Base-by-base conservation (phyloP, 2,329 filamentous ascomycete genomes). In the Fusarium palustre region DNA sequence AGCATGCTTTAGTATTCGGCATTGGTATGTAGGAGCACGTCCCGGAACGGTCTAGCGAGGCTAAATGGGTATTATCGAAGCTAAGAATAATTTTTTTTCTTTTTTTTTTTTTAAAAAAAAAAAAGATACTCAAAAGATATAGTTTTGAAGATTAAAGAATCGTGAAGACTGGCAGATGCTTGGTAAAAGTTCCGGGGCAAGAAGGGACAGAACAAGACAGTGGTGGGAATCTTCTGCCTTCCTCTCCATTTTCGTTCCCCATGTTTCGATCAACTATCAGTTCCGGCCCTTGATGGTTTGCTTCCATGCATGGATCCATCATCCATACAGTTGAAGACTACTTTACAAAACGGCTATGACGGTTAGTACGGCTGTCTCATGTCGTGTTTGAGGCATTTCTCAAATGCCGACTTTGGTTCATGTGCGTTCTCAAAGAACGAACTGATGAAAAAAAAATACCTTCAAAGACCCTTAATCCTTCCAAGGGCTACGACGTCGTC, bases 361-460 rank as follows among this genome's bases (percentile, higher is more conserved):
- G 36, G 36, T 38, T 38, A 20, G 18, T 7, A 22, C 36, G 36
- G 36, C 36, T 39, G 56, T 62, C 31, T 18, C 31, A 52, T 66
- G 33, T 31, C 24, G 36, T 52, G 8, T n/a, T 41, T 65, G 71
- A 74, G 71, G 71, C 59, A 74, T 74, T 74, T 72, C 60, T 42
- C 47, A 43, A 53, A 65, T 59, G 46, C 59, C 62, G 59, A 59
- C 41, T 46, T 66, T 69, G 39, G 42, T 56, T 57, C 68, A 46
- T 57, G 36, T 60, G 59, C 56, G 8, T 46, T 46, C 18, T n/a
- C 18, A 13, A 46, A 45, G n/a, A 9, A 18, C 2, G 25, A 45
- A 10, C 5, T 45, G 8, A 30, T 28, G n/a, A 13, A 46, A 6
- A 43, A 8, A 25, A 36, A 31, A 41, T 31, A 50, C 12, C 33